Conservation (phyloP, 2,329 filamentous ascomycete species). For the Aureobasidium sp. region DNA sequence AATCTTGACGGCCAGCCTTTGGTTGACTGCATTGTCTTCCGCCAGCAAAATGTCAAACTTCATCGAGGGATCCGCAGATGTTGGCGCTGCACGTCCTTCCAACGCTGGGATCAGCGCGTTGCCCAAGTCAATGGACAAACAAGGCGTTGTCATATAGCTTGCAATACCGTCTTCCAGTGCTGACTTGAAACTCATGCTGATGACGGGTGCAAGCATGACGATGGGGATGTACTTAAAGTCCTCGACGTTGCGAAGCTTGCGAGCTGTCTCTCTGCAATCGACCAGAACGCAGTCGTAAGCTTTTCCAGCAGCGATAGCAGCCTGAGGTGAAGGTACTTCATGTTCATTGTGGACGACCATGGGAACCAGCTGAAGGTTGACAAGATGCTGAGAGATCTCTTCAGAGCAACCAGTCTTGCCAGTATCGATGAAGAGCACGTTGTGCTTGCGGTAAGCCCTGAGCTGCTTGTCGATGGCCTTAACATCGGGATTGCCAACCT, state of each 20-base stretch:
- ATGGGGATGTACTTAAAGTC: slow-evolving; percentile 98
- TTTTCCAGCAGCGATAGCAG: slow-evolving; percentile 48
- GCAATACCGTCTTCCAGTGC: slow-evolving; percentile 92
- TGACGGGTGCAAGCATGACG: slow-evolving; percentile 79
- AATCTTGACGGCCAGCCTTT: slow-evolving; percentile 92
- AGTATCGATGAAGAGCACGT: slow-evolving; percentile 92
- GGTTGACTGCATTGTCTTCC: slow-evolving; percentile 96
- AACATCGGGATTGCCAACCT: slow-evolving; percentile 72
- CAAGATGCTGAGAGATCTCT: slow-evolving; percentile 72
- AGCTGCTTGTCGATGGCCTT: slow-evolving; percentile 74
- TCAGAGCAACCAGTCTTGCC: slow-evolving; percentile 69
- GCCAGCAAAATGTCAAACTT: slow-evolving; percentile 93
- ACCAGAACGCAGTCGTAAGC: slow-evolving; percentile 94
- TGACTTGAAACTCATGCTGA: slow-evolving; percentile 87
- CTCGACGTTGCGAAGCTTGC: slow-evolving; percentile 75
- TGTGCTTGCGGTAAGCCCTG: slow-evolving; percentile 83
- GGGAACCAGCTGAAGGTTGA: slow-evolving; percentile 70
- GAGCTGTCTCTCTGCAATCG: slow-evolving; percentile 86
- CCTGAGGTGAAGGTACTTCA: slow-evolving; percentile 54
- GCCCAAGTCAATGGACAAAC: slow-evolving; percentile 84
- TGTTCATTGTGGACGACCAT: slow-evolving; percentile 73
- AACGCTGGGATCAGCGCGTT: slow-evolving; percentile 95
- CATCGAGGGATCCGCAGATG: slow-evolving; percentile 85
- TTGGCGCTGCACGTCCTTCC: slow-evolving; percentile 85
- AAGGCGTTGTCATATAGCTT: slow-evolving; percentile 98